These are phyloP conservation scores for Trichomonas vaginalis DNA, from an alignment of 208 protist species.

Conservation along the genomic window DNA sequence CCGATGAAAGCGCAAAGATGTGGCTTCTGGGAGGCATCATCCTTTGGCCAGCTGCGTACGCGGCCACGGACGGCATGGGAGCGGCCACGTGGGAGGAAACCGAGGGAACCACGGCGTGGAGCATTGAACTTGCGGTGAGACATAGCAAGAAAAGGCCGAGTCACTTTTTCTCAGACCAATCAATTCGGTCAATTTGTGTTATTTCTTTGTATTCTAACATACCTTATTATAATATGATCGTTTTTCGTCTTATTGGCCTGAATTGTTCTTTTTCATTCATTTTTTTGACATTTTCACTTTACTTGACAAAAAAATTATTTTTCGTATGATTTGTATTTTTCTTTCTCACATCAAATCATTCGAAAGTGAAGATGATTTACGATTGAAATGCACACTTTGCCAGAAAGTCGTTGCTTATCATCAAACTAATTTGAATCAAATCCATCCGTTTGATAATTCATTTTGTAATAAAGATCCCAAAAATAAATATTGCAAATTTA, in stretches of 20 bases:
- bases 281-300: no score
- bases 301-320: no score
- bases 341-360: no score
- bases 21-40: not conserved
- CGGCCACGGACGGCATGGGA: conserved; percentile 64
- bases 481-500: not conserved
- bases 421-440: not conserved
- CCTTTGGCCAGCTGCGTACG: not conserved
- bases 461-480: not conserved
- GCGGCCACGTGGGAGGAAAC: conserved; percentile 87
- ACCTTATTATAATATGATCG: no score
- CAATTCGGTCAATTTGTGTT: no score
- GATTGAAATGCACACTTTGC: not conserved
- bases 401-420: not conserved
- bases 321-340: no score
- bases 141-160: conserved; percentile 29
- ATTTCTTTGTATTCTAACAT: no score
- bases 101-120: conserved; percentile 87
- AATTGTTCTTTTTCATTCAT: no score
- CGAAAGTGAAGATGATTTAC: not conserved
- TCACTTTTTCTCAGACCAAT: not conserved
- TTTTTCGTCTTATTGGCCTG: no score
- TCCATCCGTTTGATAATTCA: not conserved
- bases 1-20: not conserved
- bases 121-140: conserved; percentile 86